Evolutionary conservation across 495 filamentous ascomycete genomes (phyloP), one percentile per base, ranked within the genome.

Genomic region (Aspergillus conjunctus): DNA sequence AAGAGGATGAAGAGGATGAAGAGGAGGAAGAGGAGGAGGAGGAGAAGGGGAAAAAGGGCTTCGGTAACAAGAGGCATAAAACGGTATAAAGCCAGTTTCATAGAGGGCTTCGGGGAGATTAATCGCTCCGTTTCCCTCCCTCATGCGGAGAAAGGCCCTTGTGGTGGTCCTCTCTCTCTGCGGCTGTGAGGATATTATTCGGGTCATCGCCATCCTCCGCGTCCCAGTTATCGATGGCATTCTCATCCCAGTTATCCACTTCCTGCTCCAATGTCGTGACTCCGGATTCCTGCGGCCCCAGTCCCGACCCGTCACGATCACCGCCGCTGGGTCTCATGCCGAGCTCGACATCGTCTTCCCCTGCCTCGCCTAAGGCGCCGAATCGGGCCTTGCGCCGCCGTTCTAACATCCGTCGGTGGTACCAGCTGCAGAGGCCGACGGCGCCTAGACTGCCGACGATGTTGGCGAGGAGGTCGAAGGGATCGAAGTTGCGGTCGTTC

Each of bases 321-420:
- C 81, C 82, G 22, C 77, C 79, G 1, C 73, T 74, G 8, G 82
- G 78, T 46, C 79, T 77, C 3, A 80, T 75, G 7, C 82, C 81
- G 26, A 84, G 68, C 68, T 86, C 84, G 34, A 87, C 66, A 68
- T 85, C 83, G n/a, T 80, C 77, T 7, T 58, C 68, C 51, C 60
- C 82, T 33, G 78, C 81, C 6, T 84, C 79, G 34, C 91, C 85
- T 15, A 85, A 73, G 18, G 81, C 79, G 64, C 95, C 93, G 39
- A 83, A 81, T 62, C 88, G 89, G 45, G 85, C 85, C 68, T 86
- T 77, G 50, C 95, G 84, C 66, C 91, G 91, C 52, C 94, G 81
- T 69, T 97, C 92, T 51, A 98, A 78, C 95, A 98, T 98, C 43
- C 94, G 85, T 60, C 88, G 89, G 74, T 98, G 94, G 63, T 98